Percentiles rank a stretch among this genome's conserved stretches.
Evolutionary conservation across 2,329 filamentous ascomycete genomes (phyloP).

Genomic region (Neoscytalidium dimidiatum): DNA sequence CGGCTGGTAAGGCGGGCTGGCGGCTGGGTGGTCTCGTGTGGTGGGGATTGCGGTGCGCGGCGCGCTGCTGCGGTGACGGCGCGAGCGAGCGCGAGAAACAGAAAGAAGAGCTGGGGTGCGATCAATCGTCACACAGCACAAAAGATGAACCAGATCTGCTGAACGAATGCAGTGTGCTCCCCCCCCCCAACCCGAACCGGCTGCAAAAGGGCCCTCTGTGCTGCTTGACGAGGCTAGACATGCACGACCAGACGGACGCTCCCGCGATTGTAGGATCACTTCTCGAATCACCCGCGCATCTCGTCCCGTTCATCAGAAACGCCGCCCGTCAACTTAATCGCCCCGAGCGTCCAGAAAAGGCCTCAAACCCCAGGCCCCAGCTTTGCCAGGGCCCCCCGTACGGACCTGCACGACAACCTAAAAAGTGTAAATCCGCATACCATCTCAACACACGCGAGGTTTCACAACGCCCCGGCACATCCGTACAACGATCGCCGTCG

Average conservation of each 20-base stretch:
- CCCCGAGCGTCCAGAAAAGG: too few relatives aligned
- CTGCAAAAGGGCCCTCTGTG: too few relatives aligned
- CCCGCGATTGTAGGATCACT: background rate
- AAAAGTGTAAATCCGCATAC: background rate
- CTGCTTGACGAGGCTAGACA: too few relatives aligned
- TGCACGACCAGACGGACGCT: background rate
- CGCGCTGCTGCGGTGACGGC: background rate
- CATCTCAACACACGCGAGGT: background rate
- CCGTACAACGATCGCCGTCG: background rate
- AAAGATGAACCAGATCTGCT: background rate
- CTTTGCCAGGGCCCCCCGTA: background rate
- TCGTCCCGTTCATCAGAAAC: background rate
- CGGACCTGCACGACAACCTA: background rate
- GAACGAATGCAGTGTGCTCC: background rate
- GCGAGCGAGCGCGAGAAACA: too few relatives aligned
- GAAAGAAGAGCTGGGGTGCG: background rate
- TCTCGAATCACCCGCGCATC: background rate
- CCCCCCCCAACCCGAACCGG: too few relatives aligned
- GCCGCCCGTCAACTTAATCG: background rate
- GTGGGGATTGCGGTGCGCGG: background rate
- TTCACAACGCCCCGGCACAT: background rate
- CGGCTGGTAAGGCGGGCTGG: background rate
- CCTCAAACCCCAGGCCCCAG: background rate
- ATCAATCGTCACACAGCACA: background rate
- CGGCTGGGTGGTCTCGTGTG: conserved; percentile 4